Percentiles rank a stretch among this genome's conserved stretches.
phyloP scores from a whole-genome alignment of 306 rosid genomes.

The Fragaria iinumae region DNA sequence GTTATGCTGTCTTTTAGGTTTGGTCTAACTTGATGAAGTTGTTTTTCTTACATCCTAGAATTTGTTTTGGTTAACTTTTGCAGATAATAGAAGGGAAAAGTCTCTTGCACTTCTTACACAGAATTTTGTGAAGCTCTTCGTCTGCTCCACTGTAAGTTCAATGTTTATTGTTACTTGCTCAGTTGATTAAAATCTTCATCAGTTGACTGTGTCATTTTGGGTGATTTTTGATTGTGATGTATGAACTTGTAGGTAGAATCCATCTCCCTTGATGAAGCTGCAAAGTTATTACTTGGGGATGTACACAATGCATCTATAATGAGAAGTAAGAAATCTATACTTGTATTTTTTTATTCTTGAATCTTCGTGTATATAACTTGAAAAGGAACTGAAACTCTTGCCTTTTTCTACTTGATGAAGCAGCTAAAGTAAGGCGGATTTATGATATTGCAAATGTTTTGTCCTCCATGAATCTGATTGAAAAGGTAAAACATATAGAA shows the following conservation, averaged over 20 bases:
- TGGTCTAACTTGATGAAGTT: neutral
- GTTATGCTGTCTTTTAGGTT: neutral
- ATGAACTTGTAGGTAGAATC: conserved; percentile 45
- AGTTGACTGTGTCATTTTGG: neutral
- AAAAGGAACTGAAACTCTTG: conserved; percentile 1
- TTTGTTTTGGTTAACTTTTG: conserved; percentile 5
- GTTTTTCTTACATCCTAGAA: neutral
- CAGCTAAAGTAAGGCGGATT: conserved; percentile 95
- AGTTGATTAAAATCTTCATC: neutral
- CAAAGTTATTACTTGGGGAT: conserved; percentile 85
- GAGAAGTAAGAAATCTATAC: conserved; percentile 55
- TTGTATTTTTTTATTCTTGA: conserved; percentile 10
- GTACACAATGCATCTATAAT: conserved; percentile 57
- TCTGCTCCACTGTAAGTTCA: conserved; percentile 72
- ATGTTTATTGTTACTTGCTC: neutral
- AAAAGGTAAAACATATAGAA: conserved; percentile 49
- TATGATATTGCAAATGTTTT: conserved; percentile 94
- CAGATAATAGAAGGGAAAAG: conserved; percentile 87
- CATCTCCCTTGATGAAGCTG: conserved; percentile 93
- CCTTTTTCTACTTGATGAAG: conserved; percentile 25
- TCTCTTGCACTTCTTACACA: conserved; percentile 86
- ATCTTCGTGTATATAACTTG: neutral
- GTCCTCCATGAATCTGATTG: conserved; percentile 81
- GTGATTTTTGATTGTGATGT: conserved; percentile 8
- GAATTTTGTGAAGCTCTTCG: conserved; percentile 90